These are phyloP conservation scores for Vigna unguiculata DNA, from an alignment of 306 rosid species.

Conservation along the genomic window DNA sequence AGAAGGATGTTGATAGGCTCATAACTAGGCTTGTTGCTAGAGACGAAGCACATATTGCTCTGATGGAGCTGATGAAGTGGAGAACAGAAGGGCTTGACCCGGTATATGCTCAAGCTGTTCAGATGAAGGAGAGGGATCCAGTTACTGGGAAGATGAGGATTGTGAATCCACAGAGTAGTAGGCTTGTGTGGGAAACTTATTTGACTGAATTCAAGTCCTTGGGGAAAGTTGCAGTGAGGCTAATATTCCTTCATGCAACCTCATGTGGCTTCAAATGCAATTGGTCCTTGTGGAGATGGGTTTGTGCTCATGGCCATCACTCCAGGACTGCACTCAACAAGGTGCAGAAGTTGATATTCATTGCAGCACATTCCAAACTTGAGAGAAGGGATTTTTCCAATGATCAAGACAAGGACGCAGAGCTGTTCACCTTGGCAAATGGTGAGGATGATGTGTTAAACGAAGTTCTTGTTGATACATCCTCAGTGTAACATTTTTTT, in stretches of 20 bases:
- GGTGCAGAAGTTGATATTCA: conserved; percentile 63
- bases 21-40: conserved; percentile 64
- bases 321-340: conserved; percentile 56
- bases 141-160: conserved; percentile 62
- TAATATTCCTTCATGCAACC: conserved; percentile 74
- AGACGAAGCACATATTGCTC: conserved; percentile 69
- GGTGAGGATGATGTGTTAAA: conserved; percentile 67
- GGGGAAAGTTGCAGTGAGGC: conserved; percentile 71
- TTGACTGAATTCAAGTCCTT: conserved; percentile 65
- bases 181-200: conserved; percentile 75
- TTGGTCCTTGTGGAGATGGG: conserved; percentile 65
- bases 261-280: conserved; percentile 68
- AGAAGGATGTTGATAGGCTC: conserved; percentile 69
- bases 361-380: conserved; percentile 73
- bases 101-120: conserved; percentile 68
- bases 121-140: conserved; percentile 69
- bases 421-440: conserved; percentile 54
- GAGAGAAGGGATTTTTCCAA: conserved; percentile 63
- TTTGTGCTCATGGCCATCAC: conserved; percentile 55
- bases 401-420: conserved; percentile 60
- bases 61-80: conserved; percentile 82
- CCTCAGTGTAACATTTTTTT: conserved; percentile 55
- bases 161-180: conserved; percentile 69
- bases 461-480: conserved; percentile 66
- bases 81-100: conserved; percentile 80